Conservation (phyloP, 225 moss, liverwort and hornwort genomes). For the Pleurozium schreberi region DNA sequence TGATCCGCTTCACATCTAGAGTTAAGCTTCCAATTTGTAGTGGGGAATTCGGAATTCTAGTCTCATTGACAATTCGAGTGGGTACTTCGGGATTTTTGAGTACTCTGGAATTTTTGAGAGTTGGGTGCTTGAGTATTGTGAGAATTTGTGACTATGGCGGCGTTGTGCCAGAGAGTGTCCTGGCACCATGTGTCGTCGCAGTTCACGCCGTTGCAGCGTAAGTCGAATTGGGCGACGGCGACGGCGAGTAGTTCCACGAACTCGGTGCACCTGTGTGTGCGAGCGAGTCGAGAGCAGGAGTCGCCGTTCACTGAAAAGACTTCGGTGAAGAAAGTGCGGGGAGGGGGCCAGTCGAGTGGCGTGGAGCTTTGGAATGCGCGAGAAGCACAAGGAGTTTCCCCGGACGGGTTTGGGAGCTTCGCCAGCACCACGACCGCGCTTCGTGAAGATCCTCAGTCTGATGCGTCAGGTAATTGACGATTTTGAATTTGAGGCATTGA, state of each 20-base stretch:
- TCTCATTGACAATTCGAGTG: not conserved
- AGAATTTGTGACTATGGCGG: constrained; percentile 12
- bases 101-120: not conserved
- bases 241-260: not conserved
- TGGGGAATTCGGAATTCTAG: not conserved
- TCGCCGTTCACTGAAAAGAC: constrained; percentile 50
- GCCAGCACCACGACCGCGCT: not conserved
- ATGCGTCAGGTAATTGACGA: constrained; percentile 6
- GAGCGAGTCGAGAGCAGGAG: constrained; percentile 7
- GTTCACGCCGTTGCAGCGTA: not conserved
- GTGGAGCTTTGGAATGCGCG: constrained; percentile 8
- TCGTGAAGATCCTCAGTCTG: not conserved
- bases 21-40: not conserved
- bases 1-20: not conserved
- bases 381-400: not conserved
- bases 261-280: not conserved
- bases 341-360: constrained; percentile 20
- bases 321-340: constrained; percentile 29
- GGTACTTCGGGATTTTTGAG: not conserved
- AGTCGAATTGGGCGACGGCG: not conserved
- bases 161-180: constrained; percentile 18
- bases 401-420: constrained; percentile 4
- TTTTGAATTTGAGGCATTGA: not conserved
- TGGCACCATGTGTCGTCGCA: constrained; percentile 23
- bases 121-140: not conserved